Percentiles rank a stretch among this genome's conserved stretches.
These are phyloP conservation scores for Dactylellina leptospora DNA, from an alignment of 2,329 filamentous ascomycete species.

Conservation along the genomic window DNA sequence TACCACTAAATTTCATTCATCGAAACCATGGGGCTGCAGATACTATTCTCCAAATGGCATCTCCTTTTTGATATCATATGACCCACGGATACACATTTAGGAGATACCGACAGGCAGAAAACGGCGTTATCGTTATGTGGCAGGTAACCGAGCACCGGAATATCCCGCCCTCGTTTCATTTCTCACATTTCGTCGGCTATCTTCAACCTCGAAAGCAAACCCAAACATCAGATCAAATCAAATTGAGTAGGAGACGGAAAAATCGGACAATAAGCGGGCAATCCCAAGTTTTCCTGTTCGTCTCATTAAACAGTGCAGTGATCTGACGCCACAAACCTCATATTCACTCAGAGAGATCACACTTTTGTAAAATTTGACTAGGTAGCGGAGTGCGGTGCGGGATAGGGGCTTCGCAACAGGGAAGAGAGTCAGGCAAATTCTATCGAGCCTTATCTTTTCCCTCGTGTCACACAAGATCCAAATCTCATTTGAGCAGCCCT, in stretches of 20 bases:
- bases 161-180: conserved; percentile 23
- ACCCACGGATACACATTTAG: neutral
- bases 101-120: conserved; percentile 24
- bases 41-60: conserved; percentile 32
- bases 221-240: conserved; percentile 1
- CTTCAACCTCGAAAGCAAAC: conserved; percentile 19
- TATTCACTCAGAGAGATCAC: neutral
- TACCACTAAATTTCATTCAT: conserved; percentile 18
- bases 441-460: conserved; percentile 28
- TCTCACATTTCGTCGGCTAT: conserved; percentile 16
- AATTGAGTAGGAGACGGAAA: conserved; percentile 28
- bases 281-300: conserved; percentile 33
- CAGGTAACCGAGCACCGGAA: conserved; percentile 31
- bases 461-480: conserved; percentile 50
- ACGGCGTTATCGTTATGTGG: conserved; percentile 31
- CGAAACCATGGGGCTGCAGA: conserved; percentile 25
- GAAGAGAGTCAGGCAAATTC: conserved; percentile 13
- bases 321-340: conserved; percentile 31
- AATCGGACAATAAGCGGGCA: conserved; percentile 3
- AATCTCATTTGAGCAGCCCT: conserved; percentile 47
- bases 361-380: neutral
- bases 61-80: conserved; percentile 9
- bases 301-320: conserved; percentile 39
- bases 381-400: neutral
- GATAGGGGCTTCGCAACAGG: conserved; percentile 17